Conservation (phyloP, 2,329 filamentous ascomycete species). For the Ploettnerulaceae sp. region DNA sequence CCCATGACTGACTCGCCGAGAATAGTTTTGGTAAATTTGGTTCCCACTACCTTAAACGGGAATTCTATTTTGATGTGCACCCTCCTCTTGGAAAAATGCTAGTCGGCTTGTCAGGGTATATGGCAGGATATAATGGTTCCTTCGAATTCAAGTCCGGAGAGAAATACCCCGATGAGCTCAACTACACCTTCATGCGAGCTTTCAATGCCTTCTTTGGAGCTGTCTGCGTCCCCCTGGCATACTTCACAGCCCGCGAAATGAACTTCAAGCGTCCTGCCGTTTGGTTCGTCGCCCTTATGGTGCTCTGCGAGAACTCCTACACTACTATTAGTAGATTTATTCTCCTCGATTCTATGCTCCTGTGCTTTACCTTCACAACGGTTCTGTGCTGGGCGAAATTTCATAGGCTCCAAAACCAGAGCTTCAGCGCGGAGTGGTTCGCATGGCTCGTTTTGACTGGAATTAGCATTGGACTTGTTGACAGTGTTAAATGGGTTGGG, state of each 20-base stretch:
- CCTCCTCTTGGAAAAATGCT: constrained; percentile 98
- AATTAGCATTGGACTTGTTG: constrained; percentile 93
- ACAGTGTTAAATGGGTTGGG: constrained; percentile 97
- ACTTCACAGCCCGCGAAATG: constrained; percentile 89
- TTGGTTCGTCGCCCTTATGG: constrained; percentile 95
- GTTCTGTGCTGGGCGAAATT: constrained; percentile 97
- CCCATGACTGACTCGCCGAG: constrained; percentile 16
- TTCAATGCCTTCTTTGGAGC: constrained; percentile 97
- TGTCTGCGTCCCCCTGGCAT: constrained; percentile 86
- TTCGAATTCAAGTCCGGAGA: constrained; percentile 99
- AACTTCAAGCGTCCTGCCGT: constrained; percentile 81
- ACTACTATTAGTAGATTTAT: constrained; percentile 99
- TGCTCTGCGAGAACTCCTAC: constrained; percentile 98
- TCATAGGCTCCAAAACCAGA: constrained; percentile 78
- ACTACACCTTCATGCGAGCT: constrained; percentile 97
- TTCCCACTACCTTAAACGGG: constrained; percentile 96
- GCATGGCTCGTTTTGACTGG: constrained; percentile 91
- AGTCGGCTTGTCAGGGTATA: constrained; percentile 89
- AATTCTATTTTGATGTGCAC: constrained; percentile 98
- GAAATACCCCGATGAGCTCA: constrained; percentile 84
- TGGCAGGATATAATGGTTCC: constrained; percentile 96
- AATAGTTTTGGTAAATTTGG: constrained; percentile 90
- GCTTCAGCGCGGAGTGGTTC: constrained; percentile 90
- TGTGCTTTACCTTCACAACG: constrained; percentile 98
- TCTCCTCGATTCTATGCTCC: constrained; percentile 94